Evolutionary conservation across 2,329 filamentous ascomycete genomes (phyloP), one percentile per base, ranked within the genome.

Genomic region (Colletotrichum sojae): DNA sequence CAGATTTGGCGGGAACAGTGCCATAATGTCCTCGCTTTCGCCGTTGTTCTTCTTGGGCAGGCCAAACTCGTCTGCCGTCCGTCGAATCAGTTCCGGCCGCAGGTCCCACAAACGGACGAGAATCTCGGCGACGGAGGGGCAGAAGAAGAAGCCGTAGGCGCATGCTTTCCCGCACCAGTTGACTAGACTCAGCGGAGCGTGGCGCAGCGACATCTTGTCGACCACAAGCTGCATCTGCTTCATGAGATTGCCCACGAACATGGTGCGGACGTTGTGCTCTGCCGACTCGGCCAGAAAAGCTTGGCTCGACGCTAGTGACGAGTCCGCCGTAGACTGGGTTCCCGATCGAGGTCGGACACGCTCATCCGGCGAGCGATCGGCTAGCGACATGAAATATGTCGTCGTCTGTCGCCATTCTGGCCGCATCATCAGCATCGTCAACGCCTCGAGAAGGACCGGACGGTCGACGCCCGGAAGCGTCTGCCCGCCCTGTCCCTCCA

Each of bases 131-230:
- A 97, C 89, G 5, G 94, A 94, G 0, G 94, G 94, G 31, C 93
- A 95, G 75, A 97, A 98, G 81, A 95, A 96, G 80, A 97, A 97
- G 36, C 94, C 94, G 79, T 97, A 97, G 2, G 95, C 94, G 76
- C 93, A 95, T 4, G 94, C 93, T 80, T 96, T 97, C 69, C 94
- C 95, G 62, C 93, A 94, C 77, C 97, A 97, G 36, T 92, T 92
- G 67, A 97, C 93, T 67, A 94, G 79, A 73, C 89, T 92, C 20
- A 84, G 75, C 1, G 88, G 87, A 4, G 84, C 84, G 67, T 94
- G 92, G 56, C 93, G 89, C 75, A 93, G 84, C 16, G 93, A 94
- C 90, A 97, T 92, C 77, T 94, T 95, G 63, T 96, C 93, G 6
- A 97, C 91, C n/a, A 94, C 92, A 72, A 96, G 92, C 2, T 89